A percentile compares a stretch with the other conserved stretches of the same genome.
These are phyloP conservation scores for Bryoerythrophyllum caledonicum DNA, from an alignment of 225 moss, liverwort and hornwort genomes.

Conservation along the genomic window DNA sequence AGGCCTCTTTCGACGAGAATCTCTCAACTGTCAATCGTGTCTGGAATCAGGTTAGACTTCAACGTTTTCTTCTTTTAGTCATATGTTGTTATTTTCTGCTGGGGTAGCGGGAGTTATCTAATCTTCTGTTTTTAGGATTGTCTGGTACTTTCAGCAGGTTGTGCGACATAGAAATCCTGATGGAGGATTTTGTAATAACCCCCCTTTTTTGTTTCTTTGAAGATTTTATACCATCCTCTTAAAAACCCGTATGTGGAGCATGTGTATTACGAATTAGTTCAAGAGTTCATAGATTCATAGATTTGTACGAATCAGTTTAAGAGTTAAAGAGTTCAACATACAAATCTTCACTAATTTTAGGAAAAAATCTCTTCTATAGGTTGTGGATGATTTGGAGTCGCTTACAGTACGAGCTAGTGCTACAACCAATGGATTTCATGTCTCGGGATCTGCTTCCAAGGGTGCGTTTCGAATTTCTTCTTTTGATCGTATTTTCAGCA, in stretches of 20 bases:
- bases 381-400: slow-evolving; percentile 95
- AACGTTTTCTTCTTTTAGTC: not conserved
- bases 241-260: too few relatives aligned
- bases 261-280: too few relatives aligned
- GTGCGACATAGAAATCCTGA: not conserved
- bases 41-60: slow-evolving; percentile 76
- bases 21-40: slow-evolving; percentile 72
- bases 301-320: too few relatives aligned
- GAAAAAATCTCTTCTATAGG: slow-evolving; percentile 38
- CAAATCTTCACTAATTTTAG: slow-evolving; percentile 3
- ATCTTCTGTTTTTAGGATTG: slow-evolving; percentile 21
- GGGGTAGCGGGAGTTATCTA: not conserved
- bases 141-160: not conserved
- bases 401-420: slow-evolving; percentile 67
- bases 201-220: too few relatives aligned
- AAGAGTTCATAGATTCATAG: too few relatives aligned
- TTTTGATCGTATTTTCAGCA: slow-evolving; percentile 1
- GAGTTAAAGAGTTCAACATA: not conserved
- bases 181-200: not conserved
- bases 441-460: slow-evolving; percentile 44
- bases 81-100: not conserved
- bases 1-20: slow-evolving; percentile 86
- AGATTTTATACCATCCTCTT: too few relatives aligned
- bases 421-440: slow-evolving; percentile 71
- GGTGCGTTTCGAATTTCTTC: slow-evolving; percentile 46